These are phyloP conservation scores for Oleoguttula mirabilis DNA, from an alignment of 495 filamentous ascomycete species.

Conservation along the genomic window DNA sequence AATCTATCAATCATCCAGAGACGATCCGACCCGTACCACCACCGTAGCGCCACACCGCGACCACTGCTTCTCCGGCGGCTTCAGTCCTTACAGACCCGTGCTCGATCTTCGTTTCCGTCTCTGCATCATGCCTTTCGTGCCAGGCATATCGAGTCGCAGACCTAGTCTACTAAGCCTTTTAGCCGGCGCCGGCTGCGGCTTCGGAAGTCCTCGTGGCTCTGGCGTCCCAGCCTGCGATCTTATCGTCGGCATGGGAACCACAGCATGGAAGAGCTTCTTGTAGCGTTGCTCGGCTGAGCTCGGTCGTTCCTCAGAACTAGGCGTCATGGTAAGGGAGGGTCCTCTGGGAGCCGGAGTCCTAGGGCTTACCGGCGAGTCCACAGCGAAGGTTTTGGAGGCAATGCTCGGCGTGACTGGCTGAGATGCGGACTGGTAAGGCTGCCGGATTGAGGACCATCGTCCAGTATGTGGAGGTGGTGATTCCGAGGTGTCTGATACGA, in stretches of 20 bases:
- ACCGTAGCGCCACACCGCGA: no score
- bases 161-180: conserved; percentile 1
- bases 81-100: conserved; percentile 8
- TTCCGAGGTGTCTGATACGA: conserved; percentile 1
- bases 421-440: conserved; percentile 4
- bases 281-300: conserved; percentile 25
- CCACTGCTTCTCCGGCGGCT: conserved; percentile 10
- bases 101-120: conserved; percentile 18
- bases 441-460: no score
- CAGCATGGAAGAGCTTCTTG: conserved; percentile 24
- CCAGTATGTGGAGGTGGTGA: not conserved
- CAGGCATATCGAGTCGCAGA: conserved; percentile 20
- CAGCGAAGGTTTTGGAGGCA: conserved; percentile 2
- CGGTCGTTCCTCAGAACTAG: not conserved
- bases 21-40: no score
- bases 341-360: conserved; percentile 1
- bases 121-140: conserved; percentile 23
- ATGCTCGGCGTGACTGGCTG: conserved; percentile 4
- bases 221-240: conserved; percentile 1
- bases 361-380: conserved; percentile 6
- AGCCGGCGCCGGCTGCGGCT: not conserved
- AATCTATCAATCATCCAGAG: not conserved
- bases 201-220: conserved; percentile 4
- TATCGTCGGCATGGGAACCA: not conserved
- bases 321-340: not conserved